Conservation (phyloP, 75 land plant genomes). For the Sequoia sempervirens region DNA sequence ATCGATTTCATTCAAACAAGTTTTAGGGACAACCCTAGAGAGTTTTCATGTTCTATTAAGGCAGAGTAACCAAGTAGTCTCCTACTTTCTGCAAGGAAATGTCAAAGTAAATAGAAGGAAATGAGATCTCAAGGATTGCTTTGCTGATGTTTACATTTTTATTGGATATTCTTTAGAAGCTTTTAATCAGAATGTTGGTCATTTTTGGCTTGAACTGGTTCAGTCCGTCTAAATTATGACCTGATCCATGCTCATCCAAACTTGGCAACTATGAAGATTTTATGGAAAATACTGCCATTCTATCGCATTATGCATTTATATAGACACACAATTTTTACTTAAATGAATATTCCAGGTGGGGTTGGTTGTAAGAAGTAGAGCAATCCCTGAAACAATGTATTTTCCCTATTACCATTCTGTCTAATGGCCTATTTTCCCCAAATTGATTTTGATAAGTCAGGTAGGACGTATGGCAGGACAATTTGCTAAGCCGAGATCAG, state of each 20-base stretch:
- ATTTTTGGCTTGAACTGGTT: neutral
- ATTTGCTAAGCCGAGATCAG: constrained; percentile 46
- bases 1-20: too few relatives aligned
- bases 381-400: neutral
- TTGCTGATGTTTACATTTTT: neutral
- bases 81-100: neutral
- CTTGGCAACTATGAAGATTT: neutral
- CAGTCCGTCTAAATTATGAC: neutral
- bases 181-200: neutral
- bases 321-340: neutral
- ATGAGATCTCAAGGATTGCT: neutral
- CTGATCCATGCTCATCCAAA: neutral
- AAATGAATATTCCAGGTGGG: neutral
- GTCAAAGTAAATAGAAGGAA: neutral
- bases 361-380: neutral
- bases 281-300: neutral
- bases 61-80: neutral
- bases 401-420: neutral
- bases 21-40: too few relatives aligned
- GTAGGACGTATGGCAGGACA: constrained; percentile 52
- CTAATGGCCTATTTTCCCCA: neutral
- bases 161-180: neutral
- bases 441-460: constrained; percentile 9
- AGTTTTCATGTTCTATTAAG: too few relatives aligned
- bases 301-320: neutral